Percentiles rank a stretch among this genome's conserved stretches.
These are phyloP conservation scores for Phtheirospermum japonicum DNA, from an alignment of 257 asterid species.

Conservation along the genomic window DNA sequence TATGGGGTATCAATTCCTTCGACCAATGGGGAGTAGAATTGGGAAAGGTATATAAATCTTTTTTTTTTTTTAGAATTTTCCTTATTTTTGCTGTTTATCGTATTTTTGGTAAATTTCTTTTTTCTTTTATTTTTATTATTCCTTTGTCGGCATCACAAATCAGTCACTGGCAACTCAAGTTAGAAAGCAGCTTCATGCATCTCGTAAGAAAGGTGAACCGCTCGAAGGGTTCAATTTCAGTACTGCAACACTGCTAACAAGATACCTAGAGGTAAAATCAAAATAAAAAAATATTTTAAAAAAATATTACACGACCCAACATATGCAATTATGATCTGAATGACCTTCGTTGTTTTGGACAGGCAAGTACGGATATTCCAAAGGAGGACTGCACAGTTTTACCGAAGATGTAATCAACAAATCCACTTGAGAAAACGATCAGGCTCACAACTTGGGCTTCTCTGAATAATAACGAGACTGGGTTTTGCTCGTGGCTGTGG, in stretches of 20 bases:
- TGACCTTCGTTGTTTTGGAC: slow-evolving; percentile 25
- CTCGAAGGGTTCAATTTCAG: slow-evolving; percentile 88
- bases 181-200: slow-evolving; percentile 90
- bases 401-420: slow-evolving; percentile 49
- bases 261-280: slow-evolving; percentile 65
- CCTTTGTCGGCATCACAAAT: slow-evolving; percentile 20
- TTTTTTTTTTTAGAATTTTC: neutral
- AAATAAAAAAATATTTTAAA: too few relatives aligned
- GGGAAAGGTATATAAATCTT: slow-evolving; percentile 66
- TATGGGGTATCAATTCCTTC: slow-evolving; percentile 97
- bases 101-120: slow-evolving; percentile 11
- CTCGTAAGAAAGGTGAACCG: slow-evolving; percentile 81
- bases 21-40: slow-evolving; percentile 99
- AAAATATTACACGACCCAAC: neutral
- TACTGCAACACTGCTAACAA: slow-evolving; percentile 55
- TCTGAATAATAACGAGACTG: slow-evolving; percentile 6
- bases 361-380: slow-evolving; percentile 60
- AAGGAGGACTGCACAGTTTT: slow-evolving; percentile 61
- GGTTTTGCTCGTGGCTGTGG: slow-evolving; percentile 8
- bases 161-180: slow-evolving; percentile 96
- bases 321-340: slow-evolving; percentile 1
- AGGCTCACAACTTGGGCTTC: slow-evolving; percentile 7
- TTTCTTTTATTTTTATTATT: neutral
- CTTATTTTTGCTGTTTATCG: slow-evolving; percentile 13
- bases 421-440: neutral